A percentile compares a stretch with the other conserved stretches of the same genome.
These are phyloP conservation scores for Kluyveromyces aestuarii DNA, from an alignment of 805 yeast genomes.

Conservation along the genomic window DNA sequence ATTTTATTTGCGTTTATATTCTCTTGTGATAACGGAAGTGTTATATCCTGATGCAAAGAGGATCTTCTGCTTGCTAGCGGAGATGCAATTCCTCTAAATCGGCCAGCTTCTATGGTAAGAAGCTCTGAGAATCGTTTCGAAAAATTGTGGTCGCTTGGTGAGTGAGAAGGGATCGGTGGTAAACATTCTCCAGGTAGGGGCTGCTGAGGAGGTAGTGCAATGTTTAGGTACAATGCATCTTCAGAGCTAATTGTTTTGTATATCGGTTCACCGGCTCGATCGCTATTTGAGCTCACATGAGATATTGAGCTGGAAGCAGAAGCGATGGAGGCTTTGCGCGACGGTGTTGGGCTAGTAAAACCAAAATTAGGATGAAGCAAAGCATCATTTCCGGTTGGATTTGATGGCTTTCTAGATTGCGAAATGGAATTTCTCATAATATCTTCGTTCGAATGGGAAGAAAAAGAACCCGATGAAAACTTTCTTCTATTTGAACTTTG, in stretches of 20 bases:
- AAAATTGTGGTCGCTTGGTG: background rate
- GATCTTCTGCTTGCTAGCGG: conserved; percentile 24
- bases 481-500: background rate
- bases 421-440: conserved; percentile 5
- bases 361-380: background rate
- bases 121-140: conserved; percentile 1
- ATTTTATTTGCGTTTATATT: background rate
- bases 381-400: background rate
- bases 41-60: conserved; percentile 8
- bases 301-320: conserved; percentile 27
- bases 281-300: conserved; percentile 25
- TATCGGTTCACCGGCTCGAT: conserved; percentile 24
- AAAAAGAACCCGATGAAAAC: conserved; percentile 7
- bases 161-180: conserved; percentile 18
- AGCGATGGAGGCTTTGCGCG: conserved; percentile 33
- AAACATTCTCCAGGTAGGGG: conserved; percentile 50
- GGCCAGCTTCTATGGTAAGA: background rate
- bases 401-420: conserved; percentile 9
- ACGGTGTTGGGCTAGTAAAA: conserved; percentile 13
- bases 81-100: background rate
- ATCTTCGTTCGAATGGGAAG: conserved; percentile 9
- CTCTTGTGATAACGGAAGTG: conserved; percentile 2
- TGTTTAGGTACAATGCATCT: conserved; percentile 17
- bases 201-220: conserved; percentile 43
- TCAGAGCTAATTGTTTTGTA: conserved; percentile 16